Evolutionary conservation across 768 basidiomycete species (phyloP).

Genomic region (Trametes cingulata): DNA sequence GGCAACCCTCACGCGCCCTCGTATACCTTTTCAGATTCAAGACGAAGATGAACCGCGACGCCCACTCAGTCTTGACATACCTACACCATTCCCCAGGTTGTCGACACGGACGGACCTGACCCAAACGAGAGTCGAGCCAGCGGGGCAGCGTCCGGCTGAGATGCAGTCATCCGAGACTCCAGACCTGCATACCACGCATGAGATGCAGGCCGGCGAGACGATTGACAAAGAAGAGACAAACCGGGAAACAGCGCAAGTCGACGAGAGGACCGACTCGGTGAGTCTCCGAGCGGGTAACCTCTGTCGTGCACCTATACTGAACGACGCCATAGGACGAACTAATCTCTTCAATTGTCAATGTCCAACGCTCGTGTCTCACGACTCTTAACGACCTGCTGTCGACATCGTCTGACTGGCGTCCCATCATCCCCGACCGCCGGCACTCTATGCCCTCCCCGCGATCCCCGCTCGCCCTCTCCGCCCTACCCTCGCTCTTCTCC

Average conservation of each 20-base stretch:
- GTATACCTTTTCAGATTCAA: not conserved
- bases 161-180: not conserved
- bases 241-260: not conserved
- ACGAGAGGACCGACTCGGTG: constrained; percentile 1
- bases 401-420: constrained; percentile 48
- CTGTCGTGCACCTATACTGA: not conserved
- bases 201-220: not conserved
- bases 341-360: constrained; percentile 69
- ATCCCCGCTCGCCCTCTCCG: constrained; percentile 7
- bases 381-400: constrained; percentile 72
- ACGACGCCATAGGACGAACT: constrained; percentile 50
- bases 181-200: not conserved
- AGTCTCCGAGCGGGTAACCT: not conserved
- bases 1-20: constrained; percentile 20
- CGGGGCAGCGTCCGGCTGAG: not conserved
- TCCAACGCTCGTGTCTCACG: constrained; percentile 74
- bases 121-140: constrained; percentile 15
- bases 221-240: not conserved
- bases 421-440: constrained; percentile 59
- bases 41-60: not conserved
- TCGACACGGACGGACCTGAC: not conserved
- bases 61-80: constrained; percentile 13
- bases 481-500: constrained; percentile 22
- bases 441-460: constrained; percentile 56
- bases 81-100: constrained; percentile 21